Base-by-base conservation (phyloP, 495 filamentous ascomycete genomes). In the Talaromyces proteolyticus region DNA sequence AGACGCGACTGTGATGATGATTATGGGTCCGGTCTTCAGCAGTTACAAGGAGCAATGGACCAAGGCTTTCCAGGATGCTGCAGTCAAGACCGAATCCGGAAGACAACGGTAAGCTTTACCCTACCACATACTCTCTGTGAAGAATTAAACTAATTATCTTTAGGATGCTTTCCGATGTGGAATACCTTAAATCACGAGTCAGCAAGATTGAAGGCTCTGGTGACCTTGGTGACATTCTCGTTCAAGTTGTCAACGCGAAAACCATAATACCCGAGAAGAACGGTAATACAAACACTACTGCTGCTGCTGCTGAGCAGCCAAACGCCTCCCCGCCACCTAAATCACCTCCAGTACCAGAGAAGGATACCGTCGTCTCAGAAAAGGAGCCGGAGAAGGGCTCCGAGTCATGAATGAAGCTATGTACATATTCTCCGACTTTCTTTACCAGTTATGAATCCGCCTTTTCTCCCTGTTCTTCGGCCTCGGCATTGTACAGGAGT, bases 1-100 rank as follows among this genome's bases (percentile, higher is more conserved):
- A 1, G 88, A 91, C 45, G 78, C 82, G 56, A 86, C 84, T 0
- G 82, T 97, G 0, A 65, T 70, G 38, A 80, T 89, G 71, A 96
- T 98, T 61, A 96, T 97, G 89, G 72, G 76, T 6, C 87, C 90
- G 6, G 90, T 98, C 0, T 96, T 96, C 57, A 78, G 75, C 44
- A 90, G 80, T 63, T 98, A 96, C 62, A 82, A 83, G 54, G 86
- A 86, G 50, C 89, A 93, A 52, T 84, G 91, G 72, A 84, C 83
- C 3, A 82, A 80, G 49, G 85, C 88, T 16, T 88, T 91, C 58
- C 66, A 79, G 39, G 84, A 83, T 44, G 78, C 86, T 25, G 70
- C 70, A 16, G 72, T 92, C 18, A 78, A 69, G 58, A 87, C 79
- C 17, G 84, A 86, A 51, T 65, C 66, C 29, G 89, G 82, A 11